Conservation (phyloP, 495 filamentous ascomycete species). For the Penicillium herquei region DNA sequence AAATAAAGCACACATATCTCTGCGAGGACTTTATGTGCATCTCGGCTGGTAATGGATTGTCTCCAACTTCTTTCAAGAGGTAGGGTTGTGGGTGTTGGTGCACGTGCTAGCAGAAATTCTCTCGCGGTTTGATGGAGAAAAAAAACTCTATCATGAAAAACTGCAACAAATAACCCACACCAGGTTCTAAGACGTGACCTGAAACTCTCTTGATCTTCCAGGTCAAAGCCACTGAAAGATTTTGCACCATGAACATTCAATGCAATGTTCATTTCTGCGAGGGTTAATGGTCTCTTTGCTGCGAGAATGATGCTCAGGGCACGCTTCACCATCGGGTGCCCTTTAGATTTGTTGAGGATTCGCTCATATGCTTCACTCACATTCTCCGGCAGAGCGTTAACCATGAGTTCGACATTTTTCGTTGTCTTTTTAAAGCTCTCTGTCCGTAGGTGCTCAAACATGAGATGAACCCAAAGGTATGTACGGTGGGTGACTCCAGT, state of each 20-base stretch:
- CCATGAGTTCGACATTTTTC: conserved; percentile 16
- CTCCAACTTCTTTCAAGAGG: conserved; percentile 1
- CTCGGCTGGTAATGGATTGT: conserved; percentile 19
- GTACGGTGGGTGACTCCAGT: conserved; percentile 28
- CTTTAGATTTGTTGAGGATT: conserved; percentile 29
- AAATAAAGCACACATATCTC: conserved; percentile 35
- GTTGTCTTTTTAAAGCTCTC: conserved; percentile 17
- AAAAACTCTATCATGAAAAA: conserved; percentile 31
- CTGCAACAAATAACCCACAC: conserved; percentile 40
- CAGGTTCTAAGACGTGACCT: conserved; percentile 22
- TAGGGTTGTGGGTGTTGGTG: not conserved
- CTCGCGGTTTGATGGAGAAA: conserved; percentile 43
- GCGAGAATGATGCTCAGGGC: conserved; percentile 37
- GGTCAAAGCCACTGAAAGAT: conserved; percentile 21
- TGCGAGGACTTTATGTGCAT: conserved; percentile 32
- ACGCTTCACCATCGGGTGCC: conserved; percentile 21
- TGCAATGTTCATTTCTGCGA: conserved; percentile 40
- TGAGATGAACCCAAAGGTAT: conserved; percentile 48
- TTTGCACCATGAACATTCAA: conserved; percentile 23
- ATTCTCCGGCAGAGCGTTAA: conserved; percentile 29
- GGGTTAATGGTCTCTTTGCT: conserved; percentile 35
- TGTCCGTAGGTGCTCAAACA: conserved; percentile 26
- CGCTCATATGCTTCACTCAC: conserved; percentile 40
- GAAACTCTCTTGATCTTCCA: conserved; percentile 24
- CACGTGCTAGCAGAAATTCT: conserved; percentile 32